Percentiles rank a stretch among this genome's conserved stretches.
Conservation (phyloP, 805 yeast species). For the Saccharomycopsis sp. region DNA sequence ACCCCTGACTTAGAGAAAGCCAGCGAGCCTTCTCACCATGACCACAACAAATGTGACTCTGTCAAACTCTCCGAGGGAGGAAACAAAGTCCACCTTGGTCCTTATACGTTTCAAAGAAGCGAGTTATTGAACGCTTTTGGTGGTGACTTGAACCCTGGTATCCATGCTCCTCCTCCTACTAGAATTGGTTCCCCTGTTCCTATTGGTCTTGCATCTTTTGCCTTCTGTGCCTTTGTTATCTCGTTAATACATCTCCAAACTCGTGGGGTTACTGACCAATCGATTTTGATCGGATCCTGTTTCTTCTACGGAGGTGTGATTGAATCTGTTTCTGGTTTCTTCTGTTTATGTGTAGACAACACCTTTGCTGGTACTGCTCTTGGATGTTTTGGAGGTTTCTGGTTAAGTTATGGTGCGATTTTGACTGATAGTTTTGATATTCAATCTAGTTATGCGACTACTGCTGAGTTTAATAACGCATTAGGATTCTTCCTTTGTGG, state of each 20-base stretch:
- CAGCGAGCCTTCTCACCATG: constrained; percentile 1
- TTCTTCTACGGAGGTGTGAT: constrained; percentile 57
- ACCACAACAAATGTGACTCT: constrained; percentile 6
- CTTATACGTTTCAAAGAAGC: constrained; percentile 32
- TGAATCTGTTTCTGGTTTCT: constrained; percentile 56
- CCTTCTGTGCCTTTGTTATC: constrained; percentile 54
- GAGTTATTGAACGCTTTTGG: constrained; percentile 56
- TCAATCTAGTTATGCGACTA: constrained; percentile 41
- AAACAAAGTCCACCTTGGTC: constrained; percentile 27
- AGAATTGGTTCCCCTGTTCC: constrained; percentile 63
- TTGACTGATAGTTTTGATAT: constrained; percentile 54
- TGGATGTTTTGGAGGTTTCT: constrained; percentile 60
- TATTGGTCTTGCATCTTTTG: constrained; percentile 54
- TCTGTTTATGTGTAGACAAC: constrained; percentile 57
- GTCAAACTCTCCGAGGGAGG: constrained; percentile 17
- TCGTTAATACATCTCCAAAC: constrained; percentile 50
- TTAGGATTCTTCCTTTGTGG: constrained; percentile 55
- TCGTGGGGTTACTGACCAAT: constrained; percentile 42
- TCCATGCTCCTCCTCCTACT: constrained; percentile 22
- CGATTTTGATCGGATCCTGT: constrained; percentile 50
- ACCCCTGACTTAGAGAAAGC: constrained; percentile 21
- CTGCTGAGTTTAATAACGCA: constrained; percentile 38
- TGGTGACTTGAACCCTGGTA: constrained; percentile 44
- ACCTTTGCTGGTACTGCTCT: constrained; percentile 65
- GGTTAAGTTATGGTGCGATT: constrained; percentile 60